These are phyloP conservation scores for Ceratocystiopsis sp. DNA, from an alignment of 2,329 filamentous ascomycete species.

Conservation along the genomic window DNA sequence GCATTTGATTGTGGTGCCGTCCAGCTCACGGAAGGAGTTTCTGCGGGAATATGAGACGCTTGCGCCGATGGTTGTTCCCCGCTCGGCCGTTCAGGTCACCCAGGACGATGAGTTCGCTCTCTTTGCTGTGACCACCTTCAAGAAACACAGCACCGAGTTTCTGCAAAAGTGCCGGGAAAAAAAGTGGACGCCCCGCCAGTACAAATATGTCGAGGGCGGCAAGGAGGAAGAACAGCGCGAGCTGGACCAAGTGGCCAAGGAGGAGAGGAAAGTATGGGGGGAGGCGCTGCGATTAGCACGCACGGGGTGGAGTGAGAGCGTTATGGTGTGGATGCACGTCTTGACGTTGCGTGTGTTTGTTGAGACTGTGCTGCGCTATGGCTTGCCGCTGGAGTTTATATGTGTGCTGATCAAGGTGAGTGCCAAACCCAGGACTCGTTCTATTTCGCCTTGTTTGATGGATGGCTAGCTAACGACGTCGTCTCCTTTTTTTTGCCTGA, in stretches of 20 bases:
- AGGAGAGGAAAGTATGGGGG: slow-evolving; percentile 84
- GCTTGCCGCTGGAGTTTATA: slow-evolving; percentile 77
- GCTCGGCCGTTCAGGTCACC: slow-evolving; percentile 63
- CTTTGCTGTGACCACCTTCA: slow-evolving; percentile 82
- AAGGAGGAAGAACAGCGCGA: slow-evolving; percentile 80
- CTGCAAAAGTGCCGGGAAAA: slow-evolving; percentile 81
- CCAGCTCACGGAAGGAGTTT: slow-evolving; percentile 69
- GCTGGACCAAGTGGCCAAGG: slow-evolving; percentile 61
- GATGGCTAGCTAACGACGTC: slow-evolving; percentile 2
- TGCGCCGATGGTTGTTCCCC: slow-evolving; percentile 80
- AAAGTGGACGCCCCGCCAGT: slow-evolving; percentile 89
- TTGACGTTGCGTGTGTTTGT: slow-evolving; percentile 87
- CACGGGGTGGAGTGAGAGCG: slow-evolving; percentile 89
- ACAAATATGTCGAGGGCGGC: slow-evolving; percentile 80
- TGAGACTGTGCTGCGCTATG: slow-evolving; percentile 93
- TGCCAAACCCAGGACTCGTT: not conserved
- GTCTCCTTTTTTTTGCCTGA: not conserved
- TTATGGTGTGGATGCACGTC: slow-evolving; percentile 93
- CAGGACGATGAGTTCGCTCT: slow-evolving; percentile 81
- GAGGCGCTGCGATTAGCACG: slow-evolving; percentile 75
- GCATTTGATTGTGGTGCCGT: slow-evolving; percentile 79
- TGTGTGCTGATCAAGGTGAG: slow-evolving; percentile 70
- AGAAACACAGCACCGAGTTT: slow-evolving; percentile 78
- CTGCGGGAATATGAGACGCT: slow-evolving; percentile 77
- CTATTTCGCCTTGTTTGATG: slow-evolving; percentile 2